Evolutionary conservation across 2,329 filamentous ascomycete species (phyloP).

Genomic region (Diplodia sapinea): DNA sequence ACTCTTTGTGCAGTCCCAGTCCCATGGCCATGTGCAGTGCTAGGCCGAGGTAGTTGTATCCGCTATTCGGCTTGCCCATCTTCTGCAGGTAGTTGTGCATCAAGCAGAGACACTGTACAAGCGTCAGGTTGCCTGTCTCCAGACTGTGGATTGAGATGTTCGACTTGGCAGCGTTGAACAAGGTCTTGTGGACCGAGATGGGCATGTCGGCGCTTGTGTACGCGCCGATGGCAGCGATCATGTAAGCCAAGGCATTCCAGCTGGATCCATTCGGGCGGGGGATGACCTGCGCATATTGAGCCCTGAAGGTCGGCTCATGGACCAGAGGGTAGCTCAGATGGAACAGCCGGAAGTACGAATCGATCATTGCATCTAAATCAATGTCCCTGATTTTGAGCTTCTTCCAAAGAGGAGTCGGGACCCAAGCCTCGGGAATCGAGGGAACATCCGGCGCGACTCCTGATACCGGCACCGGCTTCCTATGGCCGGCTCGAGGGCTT

Average conservation of each 20-base stretch:
- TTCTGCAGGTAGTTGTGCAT: conserved; percentile 59
- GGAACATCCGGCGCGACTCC: neutral
- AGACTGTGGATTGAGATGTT: conserved; percentile 55
- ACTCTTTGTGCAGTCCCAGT: conserved; percentile 58
- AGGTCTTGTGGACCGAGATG: conserved; percentile 52
- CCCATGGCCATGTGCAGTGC: conserved; percentile 59
- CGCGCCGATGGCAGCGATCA: conserved; percentile 53
- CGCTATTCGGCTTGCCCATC: conserved; percentile 58
- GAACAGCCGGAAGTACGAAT: conserved; percentile 56
- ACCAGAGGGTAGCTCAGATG: conserved; percentile 56
- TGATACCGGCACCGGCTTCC: conserved; percentile 6
- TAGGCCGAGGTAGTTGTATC: conserved; percentile 57
- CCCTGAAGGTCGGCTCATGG: conserved; percentile 55
- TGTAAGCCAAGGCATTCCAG: conserved; percentile 55
- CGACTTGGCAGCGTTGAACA: conserved; percentile 55
- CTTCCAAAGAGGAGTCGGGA: conserved; percentile 12
- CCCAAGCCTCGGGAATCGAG: conserved; percentile 15
- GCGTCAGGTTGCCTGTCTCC: conserved; percentile 56
- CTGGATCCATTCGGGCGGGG: conserved; percentile 49
- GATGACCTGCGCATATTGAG: conserved; percentile 54
- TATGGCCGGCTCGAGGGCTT: conserved; percentile 31
- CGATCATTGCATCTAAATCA: conserved; percentile 39
- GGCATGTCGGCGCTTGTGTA: conserved; percentile 51
- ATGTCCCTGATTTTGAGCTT: conserved; percentile 1
- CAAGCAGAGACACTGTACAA: conserved; percentile 56